Base-by-base conservation (phyloP, 1,139 yeast species). In the Pneumocystis oryctolagi region DNA sequence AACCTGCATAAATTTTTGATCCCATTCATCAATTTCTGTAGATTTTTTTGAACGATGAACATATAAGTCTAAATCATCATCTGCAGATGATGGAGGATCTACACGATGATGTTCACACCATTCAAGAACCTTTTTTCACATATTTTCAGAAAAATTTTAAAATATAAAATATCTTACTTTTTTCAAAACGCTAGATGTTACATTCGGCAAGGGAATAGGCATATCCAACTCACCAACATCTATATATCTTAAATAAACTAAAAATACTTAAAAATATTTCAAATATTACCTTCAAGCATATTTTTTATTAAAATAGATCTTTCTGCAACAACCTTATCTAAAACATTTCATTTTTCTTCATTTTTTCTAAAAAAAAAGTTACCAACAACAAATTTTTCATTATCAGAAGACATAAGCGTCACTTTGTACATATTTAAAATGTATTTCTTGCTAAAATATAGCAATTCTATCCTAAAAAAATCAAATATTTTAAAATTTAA, bases 51-150 rank as follows among this genome's bases (percentile, higher is more conserved):
- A 47, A 47, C 55, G 55, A 47, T 47, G 55, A 25, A 47, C 12
- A 20, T 66, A 68, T 28, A 65, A 58, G 56, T 64, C 70, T 56
- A 53, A 58, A 20, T 58, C 62, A 66, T 84, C 87, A 65, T 85
- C 90, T 61, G 84, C 87, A 28, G 87, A 85, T 35, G 80, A 80
- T 4, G 59, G 61, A 30, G 71, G 70, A 59, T 92, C 87, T 72
- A 88, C 88, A 75, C 85, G 87, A 78, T 94, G 97, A 74, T 92
- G 95, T 73, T 89, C 96, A 73, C 97, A 92, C 95, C 97, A 94
- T 74, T 92, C 97, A 65, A 94, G 79, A 20, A 94, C 95, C 59
- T 57, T 35, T 57, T 35, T 35, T 42, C 4, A 25, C 12, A 25
- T 25, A n/a, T 57, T 34, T 34, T 59, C 55, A 42, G 20, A 3